Evolutionary conservation across 768 basidiomycete species (phyloP).

Genomic region (Naganishia friedmannii): DNA sequence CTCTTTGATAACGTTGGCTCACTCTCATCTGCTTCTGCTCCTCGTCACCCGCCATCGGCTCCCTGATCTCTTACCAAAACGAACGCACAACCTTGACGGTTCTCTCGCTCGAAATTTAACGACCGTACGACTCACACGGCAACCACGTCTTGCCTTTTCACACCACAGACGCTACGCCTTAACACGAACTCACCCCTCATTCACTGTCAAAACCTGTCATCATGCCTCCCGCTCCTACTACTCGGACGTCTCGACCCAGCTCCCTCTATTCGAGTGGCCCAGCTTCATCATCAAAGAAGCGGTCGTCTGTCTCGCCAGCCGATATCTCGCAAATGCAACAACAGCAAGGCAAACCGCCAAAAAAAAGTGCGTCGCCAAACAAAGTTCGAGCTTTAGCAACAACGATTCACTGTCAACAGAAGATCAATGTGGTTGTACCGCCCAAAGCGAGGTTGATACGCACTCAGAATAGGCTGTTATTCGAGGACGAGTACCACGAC

Average conservation of each 20-base stretch:
- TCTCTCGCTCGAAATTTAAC: slow-evolving; percentile 17
- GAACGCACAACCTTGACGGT: slow-evolving; percentile 23
- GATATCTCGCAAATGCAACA: slow-evolving; percentile 26
- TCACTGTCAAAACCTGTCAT: slow-evolving; percentile 20
- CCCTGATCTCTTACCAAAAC: slow-evolving; percentile 5
- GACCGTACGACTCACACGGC: not conserved
- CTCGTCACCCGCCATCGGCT: slow-evolving; percentile 16
- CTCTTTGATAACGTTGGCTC: slow-evolving; percentile 11
- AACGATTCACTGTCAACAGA: slow-evolving; percentile 9
- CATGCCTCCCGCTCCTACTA: slow-evolving; percentile 42
- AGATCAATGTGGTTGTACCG: slow-evolving; percentile 4
- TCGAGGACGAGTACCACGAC: slow-evolving; percentile 92
- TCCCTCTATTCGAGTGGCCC: slow-evolving; percentile 31
- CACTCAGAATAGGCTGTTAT: slow-evolving; percentile 58
- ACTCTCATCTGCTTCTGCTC: slow-evolving; percentile 22
- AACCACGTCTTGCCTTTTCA: not conserved
- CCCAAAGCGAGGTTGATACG: not conserved
- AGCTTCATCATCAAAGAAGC: slow-evolving; percentile 27
- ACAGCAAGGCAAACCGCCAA: not conserved
- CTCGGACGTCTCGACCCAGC: slow-evolving; percentile 37
- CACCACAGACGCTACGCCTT: slow-evolving; percentile 20
- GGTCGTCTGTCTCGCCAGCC: slow-evolving; percentile 32
- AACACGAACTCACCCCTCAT: slow-evolving; percentile 7
- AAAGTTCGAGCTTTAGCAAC: slow-evolving; percentile 8
- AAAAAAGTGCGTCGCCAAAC: slow-evolving; percentile 11